A percentile compares a stretch with the other conserved stretches of the same genome.
These are phyloP conservation scores for Falciphora oryzae DNA, from an alignment of 2,329 filamentous ascomycete genomes.

Conservation along the genomic window DNA sequence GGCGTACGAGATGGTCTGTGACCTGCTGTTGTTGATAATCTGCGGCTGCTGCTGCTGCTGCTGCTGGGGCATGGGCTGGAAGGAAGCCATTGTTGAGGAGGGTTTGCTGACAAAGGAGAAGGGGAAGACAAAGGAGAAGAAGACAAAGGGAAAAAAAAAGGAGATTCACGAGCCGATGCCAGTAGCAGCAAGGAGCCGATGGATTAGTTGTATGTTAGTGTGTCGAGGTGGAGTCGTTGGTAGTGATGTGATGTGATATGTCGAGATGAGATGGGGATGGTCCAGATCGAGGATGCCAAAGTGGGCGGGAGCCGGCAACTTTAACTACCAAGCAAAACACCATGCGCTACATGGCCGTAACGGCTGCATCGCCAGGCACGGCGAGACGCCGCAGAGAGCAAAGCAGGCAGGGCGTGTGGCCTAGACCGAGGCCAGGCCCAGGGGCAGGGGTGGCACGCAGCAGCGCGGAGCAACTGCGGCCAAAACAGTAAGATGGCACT, in stretches of 20 bases:
- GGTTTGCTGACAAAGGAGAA: background rate
- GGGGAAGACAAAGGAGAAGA: slow-evolving; percentile 2
- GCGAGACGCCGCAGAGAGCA: background rate
- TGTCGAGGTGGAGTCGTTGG: background rate
- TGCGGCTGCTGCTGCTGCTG: background rate
- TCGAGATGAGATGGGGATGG: background rate
- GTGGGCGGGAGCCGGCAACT: background rate
- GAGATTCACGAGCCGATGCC: background rate
- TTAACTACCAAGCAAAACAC: background rate
- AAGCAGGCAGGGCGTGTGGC: too few species aligned
- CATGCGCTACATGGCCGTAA: background rate
- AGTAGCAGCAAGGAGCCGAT: background rate
- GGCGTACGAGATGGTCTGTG: slow-evolving; percentile 9
- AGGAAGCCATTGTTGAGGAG: background rate
- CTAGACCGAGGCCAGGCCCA: background rate
- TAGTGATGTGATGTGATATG: background rate
- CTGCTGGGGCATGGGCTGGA: slow-evolving; percentile 6
- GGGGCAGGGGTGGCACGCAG: slow-evolving; percentile 2
- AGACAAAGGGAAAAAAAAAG: background rate
- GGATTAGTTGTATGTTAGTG: background rate
- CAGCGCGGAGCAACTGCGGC: background rate
- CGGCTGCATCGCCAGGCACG: background rate
- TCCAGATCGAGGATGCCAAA: background rate
- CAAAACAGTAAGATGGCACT: slow-evolving; percentile 9
- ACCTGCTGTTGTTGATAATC: slow-evolving; percentile 6